Evolutionary conservation across 2,329 filamentous ascomycete genomes (phyloP).

Genomic region (Paracoccidioides lutzii): DNA sequence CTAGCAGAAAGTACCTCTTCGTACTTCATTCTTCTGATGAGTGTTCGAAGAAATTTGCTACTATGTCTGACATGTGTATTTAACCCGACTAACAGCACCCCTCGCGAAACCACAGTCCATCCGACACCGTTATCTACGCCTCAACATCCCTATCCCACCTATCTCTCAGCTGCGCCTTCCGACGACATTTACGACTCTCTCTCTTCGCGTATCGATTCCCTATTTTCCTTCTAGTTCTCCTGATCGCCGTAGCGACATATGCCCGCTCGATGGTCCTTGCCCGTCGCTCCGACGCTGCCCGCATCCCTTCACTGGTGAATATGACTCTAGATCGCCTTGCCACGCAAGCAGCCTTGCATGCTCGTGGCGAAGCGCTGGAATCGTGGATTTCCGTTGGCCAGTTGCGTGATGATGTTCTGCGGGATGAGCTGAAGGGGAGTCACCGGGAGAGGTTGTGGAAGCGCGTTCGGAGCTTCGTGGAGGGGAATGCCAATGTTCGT

Average conservation of each 20-base stretch:
- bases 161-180: constrained; percentile 56
- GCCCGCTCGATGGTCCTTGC: constrained; percentile 50
- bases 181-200: constrained; percentile 35
- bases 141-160: constrained; percentile 84
- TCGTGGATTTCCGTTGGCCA: constrained; percentile 78
- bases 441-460: constrained; percentile 75
- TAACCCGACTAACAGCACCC: constrained; percentile 69
- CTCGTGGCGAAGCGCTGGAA: constrained; percentile 52
- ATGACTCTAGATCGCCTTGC: constrained; percentile 74
- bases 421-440: constrained; percentile 62
- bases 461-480: constrained; percentile 69
- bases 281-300: constrained; percentile 52
- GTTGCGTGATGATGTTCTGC: constrained; percentile 77
- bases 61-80: constrained; percentile 38
- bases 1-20: background rate
- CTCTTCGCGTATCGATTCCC: constrained; percentile 39
- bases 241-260: constrained; percentile 45
- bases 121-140: constrained; percentile 55
- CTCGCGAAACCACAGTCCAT: constrained; percentile 59
- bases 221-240: constrained; percentile 34
- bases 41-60: constrained; percentile 16
- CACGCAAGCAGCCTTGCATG: constrained; percentile 70
- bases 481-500: constrained; percentile 85
- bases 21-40: background rate
- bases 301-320: constrained; percentile 71